Evolutionary conservation across 2,329 filamentous ascomycete species (phyloP).

Genomic region (Clonostachys chloroleuca): DNA sequence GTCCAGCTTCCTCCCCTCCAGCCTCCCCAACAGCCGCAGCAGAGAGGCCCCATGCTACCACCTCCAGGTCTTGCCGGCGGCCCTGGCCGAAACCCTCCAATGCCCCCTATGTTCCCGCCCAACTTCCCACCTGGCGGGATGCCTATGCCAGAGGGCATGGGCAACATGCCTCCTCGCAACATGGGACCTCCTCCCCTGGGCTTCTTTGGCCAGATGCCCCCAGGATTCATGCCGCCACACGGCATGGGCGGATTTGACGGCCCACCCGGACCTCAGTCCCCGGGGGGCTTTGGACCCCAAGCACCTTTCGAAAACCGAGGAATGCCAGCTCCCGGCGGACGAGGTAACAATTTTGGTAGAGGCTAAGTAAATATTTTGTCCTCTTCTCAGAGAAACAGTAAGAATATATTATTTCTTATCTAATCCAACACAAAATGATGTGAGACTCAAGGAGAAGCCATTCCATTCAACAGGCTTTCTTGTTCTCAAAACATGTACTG

Average conservation of each 20-base stretch:
- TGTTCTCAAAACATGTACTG: too few relatives aligned
- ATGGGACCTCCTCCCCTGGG: constrained; percentile 54
- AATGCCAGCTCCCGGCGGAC: constrained; percentile 45
- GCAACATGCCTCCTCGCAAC: constrained; percentile 45
- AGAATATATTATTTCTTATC: too few relatives aligned
- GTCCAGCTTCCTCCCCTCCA: constrained; percentile 29
- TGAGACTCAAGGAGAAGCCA: too few relatives aligned
- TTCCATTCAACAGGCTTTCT: too few relatives aligned
- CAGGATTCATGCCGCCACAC: constrained; percentile 49
- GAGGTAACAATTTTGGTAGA: constrained; percentile 24
- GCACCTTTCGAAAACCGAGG: constrained; percentile 48
- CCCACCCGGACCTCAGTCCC: constrained; percentile 17
- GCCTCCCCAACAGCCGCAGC: constrained; percentile 18
- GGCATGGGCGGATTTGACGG: constrained; percentile 54
- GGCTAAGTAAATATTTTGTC: not conserved
- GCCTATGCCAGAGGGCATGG: constrained; percentile 41
- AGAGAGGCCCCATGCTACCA: constrained; percentile 49
- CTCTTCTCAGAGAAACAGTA: too few relatives aligned
- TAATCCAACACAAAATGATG: too few relatives aligned
- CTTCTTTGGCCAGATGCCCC: constrained; percentile 46
- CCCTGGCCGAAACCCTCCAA: constrained; percentile 35
- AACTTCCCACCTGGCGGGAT: constrained; percentile 50
- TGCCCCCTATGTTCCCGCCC: constrained; percentile 58
- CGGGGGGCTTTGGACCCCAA: constrained; percentile 26
- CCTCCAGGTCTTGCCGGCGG: constrained; percentile 49